Evolutionary conservation across 106 monocot genomes (phyloP), one percentile per base, ranked within the genome.

Genomic region (Narthecium ossifragum): DNA sequence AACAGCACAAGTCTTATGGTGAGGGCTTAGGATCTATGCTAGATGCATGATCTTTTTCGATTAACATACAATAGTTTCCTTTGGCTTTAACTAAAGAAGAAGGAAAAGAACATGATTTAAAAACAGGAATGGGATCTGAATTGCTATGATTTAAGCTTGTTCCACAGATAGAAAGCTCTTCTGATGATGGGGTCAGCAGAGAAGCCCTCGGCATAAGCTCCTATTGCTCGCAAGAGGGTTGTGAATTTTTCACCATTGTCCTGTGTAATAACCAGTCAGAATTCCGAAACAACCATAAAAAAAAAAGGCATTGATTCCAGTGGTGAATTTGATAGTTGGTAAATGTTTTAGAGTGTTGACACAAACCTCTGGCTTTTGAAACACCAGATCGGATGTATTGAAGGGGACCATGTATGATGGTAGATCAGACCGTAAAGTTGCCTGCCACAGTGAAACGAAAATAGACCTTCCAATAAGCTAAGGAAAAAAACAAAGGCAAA

Each of bases 371-470:
- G 93, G 93, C 70, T 70, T 89, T 20, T 60, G 72, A 63, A 89
- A 93, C 52, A 78, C 51, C 12, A 85, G 53, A 50, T 89, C 85
- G 6, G 68, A 12, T 29, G 59, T 72, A 11, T 66, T 55, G 46
- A 82, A 85, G 29, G 88, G 93, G 69, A 93, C 93, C 88, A 93
- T 93, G 47, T 85, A 89, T 10, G 74, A 45, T 14, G 93, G 88
- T 55, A 93, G 88, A 83, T 93, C 85, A 57, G 70, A 85, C 26
- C 85, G 76, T 29, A 93, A 59, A n/a, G 71, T 88, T 51, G 82
- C 93, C 93, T 93, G 57, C 46, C 43, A 50, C 23, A 27, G 31
- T 32, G 3, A n/a, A n/a, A n/a, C n/a, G n/a, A n/a, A n/a, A n/a
- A n/a, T n/a, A n/a, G n/a, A n/a, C n/a, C n/a, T n/a, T n/a, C n/a